Conservation (phyloP, 2,329 filamentous ascomycete genomes). For the Scytalidium lignicola region DNA sequence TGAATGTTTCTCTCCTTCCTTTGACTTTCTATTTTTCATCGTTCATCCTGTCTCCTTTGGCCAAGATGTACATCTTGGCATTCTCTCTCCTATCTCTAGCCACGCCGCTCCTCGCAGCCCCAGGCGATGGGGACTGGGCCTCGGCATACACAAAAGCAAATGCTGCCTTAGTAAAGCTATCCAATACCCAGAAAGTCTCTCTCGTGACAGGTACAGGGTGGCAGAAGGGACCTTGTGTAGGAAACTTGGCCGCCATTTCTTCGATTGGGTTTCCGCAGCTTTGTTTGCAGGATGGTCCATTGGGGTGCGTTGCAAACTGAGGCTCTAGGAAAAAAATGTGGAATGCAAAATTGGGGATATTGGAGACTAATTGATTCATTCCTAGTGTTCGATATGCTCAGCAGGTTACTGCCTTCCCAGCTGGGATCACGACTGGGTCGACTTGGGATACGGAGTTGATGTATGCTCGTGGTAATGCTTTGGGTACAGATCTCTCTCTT, state of each 20-base stretch:
- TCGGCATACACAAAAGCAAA: constrained; percentile 67
- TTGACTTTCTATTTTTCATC: background rate
- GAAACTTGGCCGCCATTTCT: constrained; percentile 51
- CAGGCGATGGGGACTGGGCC: constrained; percentile 46
- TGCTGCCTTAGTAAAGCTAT: constrained; percentile 62
- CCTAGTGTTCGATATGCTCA: constrained; percentile 58
- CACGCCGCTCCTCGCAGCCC: constrained; percentile 8
- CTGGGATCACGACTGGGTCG: constrained; percentile 71
- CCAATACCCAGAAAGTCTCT: constrained; percentile 70
- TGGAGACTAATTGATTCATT: no score
- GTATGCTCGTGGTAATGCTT: constrained; percentile 60
- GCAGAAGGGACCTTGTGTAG: constrained; percentile 65
- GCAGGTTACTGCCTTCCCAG: constrained; percentile 71
- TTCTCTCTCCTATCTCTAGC: constrained; percentile 12
- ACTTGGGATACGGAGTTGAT: constrained; percentile 78
- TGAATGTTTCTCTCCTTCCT: background rate
- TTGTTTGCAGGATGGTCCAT: constrained; percentile 75
- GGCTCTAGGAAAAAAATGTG: no score
- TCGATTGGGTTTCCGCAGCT: constrained; percentile 65
- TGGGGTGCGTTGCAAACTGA: constrained; percentile 43
- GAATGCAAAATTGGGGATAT: no score
- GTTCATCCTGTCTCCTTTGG: background rate
- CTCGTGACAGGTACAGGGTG: constrained; percentile 75
- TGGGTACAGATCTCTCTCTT: constrained; percentile 42
- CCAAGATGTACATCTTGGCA: constrained; percentile 8